phyloP scores from a whole-genome alignment of 83 land plant genomes.

The Picea mariana region DNA sequence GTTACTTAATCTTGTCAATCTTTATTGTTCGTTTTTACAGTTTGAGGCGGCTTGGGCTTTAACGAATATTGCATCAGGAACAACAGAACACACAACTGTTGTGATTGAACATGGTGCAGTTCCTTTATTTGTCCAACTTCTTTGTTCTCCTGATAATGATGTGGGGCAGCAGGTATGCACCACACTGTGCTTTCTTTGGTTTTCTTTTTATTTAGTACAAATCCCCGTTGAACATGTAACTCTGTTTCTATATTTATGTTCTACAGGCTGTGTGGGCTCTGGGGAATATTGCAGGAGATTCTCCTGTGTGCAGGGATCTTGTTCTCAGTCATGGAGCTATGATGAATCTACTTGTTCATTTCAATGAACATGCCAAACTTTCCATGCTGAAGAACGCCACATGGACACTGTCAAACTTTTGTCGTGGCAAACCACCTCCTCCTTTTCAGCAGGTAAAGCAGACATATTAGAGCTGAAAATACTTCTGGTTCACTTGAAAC shows the following conservation, averaged over 20 bases:
- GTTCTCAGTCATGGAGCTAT: slow-evolving; percentile 55
- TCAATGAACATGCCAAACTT: slow-evolving; percentile 51
- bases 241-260: not conserved
- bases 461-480: no score
- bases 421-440: slow-evolving; percentile 54
- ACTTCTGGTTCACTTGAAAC: no score
- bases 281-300: slow-evolving; percentile 73
- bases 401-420: slow-evolving; percentile 64
- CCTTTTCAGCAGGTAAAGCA: slow-evolving; percentile 51
- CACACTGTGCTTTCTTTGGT: not conserved
- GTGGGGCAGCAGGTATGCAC: slow-evolving; percentile 68
- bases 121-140: slow-evolving; percentile 63
- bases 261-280: slow-evolving; percentile 48
- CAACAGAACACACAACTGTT: slow-evolving; percentile 67
- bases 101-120: slow-evolving; percentile 72
- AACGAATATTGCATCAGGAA: slow-evolving; percentile 77
- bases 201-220: not conserved
- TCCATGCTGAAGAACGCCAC: slow-evolving; percentile 69
- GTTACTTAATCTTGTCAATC: not conserved
- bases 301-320: slow-evolving; percentile 59
- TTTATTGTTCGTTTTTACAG: slow-evolving; percentile 25
- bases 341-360: slow-evolving; percentile 41
- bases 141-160: slow-evolving; percentile 65
- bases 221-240: not conserved
- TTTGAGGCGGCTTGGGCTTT: slow-evolving; percentile 84